Evolutionary conservation across 2,329 filamentous ascomycete species (phyloP), one percentile per base, ranked within the genome.

Genomic region (Aspergillus pseudoglaucus): DNA sequence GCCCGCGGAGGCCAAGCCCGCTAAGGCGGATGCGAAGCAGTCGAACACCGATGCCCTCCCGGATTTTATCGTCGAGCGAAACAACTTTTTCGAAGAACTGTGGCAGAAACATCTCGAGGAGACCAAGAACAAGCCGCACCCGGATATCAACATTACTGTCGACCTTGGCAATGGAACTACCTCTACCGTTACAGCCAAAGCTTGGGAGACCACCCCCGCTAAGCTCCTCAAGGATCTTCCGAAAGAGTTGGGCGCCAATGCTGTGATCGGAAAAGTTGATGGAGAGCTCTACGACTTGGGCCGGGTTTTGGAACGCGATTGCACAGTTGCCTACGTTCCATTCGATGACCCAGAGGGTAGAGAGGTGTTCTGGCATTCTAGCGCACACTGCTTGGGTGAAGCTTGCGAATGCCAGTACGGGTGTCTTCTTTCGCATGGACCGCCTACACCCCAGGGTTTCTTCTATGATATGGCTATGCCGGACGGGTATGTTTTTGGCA

Each of bases 311-410:
- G 93, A 97, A 76, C 83, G 82, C 71, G 88, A 84, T 74, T 93
- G 88, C 75, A 86, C 82, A 59, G 79, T 98, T 23, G 86, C 90
- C 62, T 78, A 96, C 46, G 78, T 97, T 54, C 84, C 87, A 55
- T 98, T 97, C 60, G 84, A 89, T 44, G 74, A 85, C 67, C 63
- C 68, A 1, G 72, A 87, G 72, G 91, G 89, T 61, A 90, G 93
- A 74, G 88, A 88, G 68, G 91, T 97, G 48, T 98, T 96, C 75
- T 98, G 91, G 91, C 93, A 97, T 71, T 95, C 89, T 17, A 91
- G 86, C 61, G 93, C 93, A 40, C 93, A 98, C 68, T 85, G 95
- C 55, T 81, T 98, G n/a, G 93, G 93, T 58, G 93, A 97, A 72
- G 90, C 90, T 51, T 87, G 86, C 44, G 93, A 98, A 72, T 81